A percentile compares a stretch with the other conserved stretches of the same genome.
These are phyloP conservation scores for Vitis hybrid DNA, from an alignment of 177 flowering plant species.

Conservation along the genomic window DNA sequence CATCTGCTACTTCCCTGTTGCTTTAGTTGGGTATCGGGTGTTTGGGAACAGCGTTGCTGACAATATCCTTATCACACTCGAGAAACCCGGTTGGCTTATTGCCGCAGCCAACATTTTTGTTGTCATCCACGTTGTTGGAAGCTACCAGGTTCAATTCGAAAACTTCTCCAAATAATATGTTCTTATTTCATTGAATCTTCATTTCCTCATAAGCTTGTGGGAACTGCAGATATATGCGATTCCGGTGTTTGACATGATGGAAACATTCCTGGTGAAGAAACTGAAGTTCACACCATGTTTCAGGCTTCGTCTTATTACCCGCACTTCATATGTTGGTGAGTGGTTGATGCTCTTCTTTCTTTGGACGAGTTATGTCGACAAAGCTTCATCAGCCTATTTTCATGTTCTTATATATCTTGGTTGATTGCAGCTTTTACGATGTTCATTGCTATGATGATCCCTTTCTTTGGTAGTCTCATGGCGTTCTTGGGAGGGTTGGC, in stretches of 20 bases:
- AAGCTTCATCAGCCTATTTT: not conserved
- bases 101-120: slow-evolving; percentile 60
- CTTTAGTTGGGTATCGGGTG: slow-evolving; percentile 42
- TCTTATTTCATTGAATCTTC: not conserved
- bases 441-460: slow-evolving; percentile 51
- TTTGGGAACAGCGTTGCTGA: slow-evolving; percentile 52
- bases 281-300: slow-evolving; percentile 30
- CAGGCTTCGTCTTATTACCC: slow-evolving; percentile 36
- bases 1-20: slow-evolving; percentile 62
- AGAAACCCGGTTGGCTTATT: slow-evolving; percentile 58
- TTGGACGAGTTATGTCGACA: no score
- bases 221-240: slow-evolving; percentile 41
- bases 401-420: not conserved
- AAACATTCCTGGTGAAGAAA: slow-evolving; percentile 40
- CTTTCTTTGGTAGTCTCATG: slow-evolving; percentile 70
- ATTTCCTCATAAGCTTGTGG: not conserved
- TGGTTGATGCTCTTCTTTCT: not conserved
- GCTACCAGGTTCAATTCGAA: slow-evolving; percentile 43
- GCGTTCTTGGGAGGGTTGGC: slow-evolving; percentile 67
- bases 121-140: slow-evolving; percentile 58
- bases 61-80: slow-evolving; percentile 45
- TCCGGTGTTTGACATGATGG: slow-evolving; percentile 65
- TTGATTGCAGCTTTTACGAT: slow-evolving; percentile 50
- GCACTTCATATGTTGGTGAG: slow-evolving; percentile 45
- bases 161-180: no score